A percentile compares a stretch with the other conserved stretches of the same genome.
Conservation (phyloP, 352 stramenopile genomes). For the Pythium biforme region DNA sequence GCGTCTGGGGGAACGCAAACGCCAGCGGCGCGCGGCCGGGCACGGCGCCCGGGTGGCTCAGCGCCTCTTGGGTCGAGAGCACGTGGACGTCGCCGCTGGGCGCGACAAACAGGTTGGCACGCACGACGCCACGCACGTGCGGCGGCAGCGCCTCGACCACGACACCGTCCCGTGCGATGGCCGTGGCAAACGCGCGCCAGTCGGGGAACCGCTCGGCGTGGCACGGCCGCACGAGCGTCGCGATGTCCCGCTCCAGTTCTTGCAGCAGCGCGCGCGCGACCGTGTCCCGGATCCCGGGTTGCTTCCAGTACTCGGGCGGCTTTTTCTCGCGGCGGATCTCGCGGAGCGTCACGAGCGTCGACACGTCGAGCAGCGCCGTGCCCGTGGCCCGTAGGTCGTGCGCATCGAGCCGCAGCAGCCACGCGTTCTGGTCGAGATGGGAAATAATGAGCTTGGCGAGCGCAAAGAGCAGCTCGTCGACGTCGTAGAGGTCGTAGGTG, state of each 20-base stretch:
- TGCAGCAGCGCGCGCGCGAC: constrained; percentile 49
- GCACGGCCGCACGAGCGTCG: constrained; percentile 29
- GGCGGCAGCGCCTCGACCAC: constrained; percentile 76
- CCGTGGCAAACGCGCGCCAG: constrained; percentile 55
- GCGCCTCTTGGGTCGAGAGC: constrained; percentile 65
- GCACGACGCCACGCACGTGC: constrained; percentile 43
- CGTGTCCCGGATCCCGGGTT: constrained; percentile 62
- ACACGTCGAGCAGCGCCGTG: constrained; percentile 65
- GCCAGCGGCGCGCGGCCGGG: constrained; percentile 40
- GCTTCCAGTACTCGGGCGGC: constrained; percentile 65
- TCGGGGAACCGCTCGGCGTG: constrained; percentile 56
- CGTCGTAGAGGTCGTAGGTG: constrained; percentile 88
- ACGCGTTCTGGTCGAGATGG: constrained; percentile 75
- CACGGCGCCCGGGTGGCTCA: constrained; percentile 24
- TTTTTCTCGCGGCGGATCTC: constrained; percentile 63
- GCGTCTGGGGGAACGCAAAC: constrained; percentile 77
- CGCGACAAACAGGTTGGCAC: constrained; percentile 78
- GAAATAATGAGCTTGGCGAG: constrained; percentile 85
- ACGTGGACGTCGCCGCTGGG: constrained; percentile 67
- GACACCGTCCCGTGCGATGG: constrained; percentile 67
- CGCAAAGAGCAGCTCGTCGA: constrained; percentile 80
- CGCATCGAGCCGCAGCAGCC: constrained; percentile 80
- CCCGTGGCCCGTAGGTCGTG: constrained; percentile 67
- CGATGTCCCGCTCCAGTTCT: constrained; percentile 48
- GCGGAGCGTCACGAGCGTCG: constrained; percentile 50